Percentiles rank a stretch among this genome's conserved stretches.
These are phyloP conservation scores for Termitomyces sp. DNA, from an alignment of 1,284 basidiomycete genomes.

Conservation along the genomic window DNA sequence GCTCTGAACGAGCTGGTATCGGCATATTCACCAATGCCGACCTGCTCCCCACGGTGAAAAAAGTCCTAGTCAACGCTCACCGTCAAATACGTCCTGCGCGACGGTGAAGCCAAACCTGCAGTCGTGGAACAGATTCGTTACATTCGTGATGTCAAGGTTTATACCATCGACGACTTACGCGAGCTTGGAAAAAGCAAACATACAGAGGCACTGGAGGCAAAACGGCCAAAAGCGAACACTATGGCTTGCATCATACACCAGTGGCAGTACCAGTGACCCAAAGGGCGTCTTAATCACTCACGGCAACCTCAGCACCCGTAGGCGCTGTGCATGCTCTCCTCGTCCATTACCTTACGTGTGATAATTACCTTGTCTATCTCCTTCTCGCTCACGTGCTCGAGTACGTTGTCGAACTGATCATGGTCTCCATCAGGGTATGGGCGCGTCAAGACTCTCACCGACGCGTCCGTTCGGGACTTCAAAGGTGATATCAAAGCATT, in stretches of 20 bases:
- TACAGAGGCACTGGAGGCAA: background rate
- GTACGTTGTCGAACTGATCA: constrained; percentile 57
- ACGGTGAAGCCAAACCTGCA: constrained; percentile 56
- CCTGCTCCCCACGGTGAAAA: constrained; percentile 66
- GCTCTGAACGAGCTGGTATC: constrained; percentile 69
- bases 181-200: constrained; percentile 32
- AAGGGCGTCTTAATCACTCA: constrained; percentile 52
- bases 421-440: constrained; percentile 81
- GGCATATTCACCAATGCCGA: constrained; percentile 90
- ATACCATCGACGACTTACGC: constrained; percentile 68
- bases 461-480: constrained; percentile 83
- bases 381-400: constrained; percentile 80
- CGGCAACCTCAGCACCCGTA: constrained; percentile 76
- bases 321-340: constrained; percentile 72
- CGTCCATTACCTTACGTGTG: constrained; percentile 61
- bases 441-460: constrained; percentile 90
- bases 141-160: constrained; percentile 48
- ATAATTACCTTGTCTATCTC: constrained; percentile 86
- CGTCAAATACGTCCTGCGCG: constrained; percentile 79
- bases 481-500: constrained; percentile 83
- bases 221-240: no score
- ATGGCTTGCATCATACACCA: background rate
- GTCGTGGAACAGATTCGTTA: constrained; percentile 52
- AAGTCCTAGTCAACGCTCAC: constrained; percentile 66
- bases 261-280: background rate